Conservation (phyloP, 139 green algal species). For the Raphidocelis subcapitata region DNA sequence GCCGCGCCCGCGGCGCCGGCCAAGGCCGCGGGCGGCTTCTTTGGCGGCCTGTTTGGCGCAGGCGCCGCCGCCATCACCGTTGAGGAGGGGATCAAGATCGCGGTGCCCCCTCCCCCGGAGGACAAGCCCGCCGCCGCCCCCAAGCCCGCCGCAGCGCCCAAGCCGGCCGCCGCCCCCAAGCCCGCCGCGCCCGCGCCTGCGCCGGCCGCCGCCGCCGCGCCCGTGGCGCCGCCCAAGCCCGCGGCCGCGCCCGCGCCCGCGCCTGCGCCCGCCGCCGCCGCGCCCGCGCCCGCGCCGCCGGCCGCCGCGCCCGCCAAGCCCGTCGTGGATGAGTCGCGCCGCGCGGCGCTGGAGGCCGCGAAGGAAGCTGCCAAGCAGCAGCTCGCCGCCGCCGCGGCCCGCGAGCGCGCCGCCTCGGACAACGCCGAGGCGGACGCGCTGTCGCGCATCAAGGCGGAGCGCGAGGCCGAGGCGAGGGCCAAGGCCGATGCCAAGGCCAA, state of each 20-base stretch:
- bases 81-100: constrained; percentile 18
- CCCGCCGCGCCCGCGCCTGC: no score
- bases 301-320: neutral
- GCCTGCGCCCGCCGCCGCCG: constrained; percentile 4
- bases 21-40: neutral
- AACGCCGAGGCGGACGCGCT: constrained; percentile 5
- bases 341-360: constrained; percentile 16
- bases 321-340: constrained; percentile 20
- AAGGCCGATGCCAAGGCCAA: constrained; percentile 3
- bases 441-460: constrained; percentile 13
- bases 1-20: neutral
- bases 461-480: constrained; percentile 12
- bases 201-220: neutral
- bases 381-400: constrained; percentile 5
- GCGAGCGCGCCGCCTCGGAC: constrained; percentile 9
- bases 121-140: neutral
- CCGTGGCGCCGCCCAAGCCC: no score
- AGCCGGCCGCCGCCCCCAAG: no score
- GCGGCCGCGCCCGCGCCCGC: no score
- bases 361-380: constrained; percentile 29
- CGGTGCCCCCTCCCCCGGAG: neutral
- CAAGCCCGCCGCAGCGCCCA: no score
- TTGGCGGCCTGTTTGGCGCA: constrained; percentile 27
- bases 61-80: constrained; percentile 7
- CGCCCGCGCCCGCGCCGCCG: constrained; percentile 1